phyloP scores from a whole-genome alignment of 768 basidiomycete species.

The Lactarius evosmus region DNA sequence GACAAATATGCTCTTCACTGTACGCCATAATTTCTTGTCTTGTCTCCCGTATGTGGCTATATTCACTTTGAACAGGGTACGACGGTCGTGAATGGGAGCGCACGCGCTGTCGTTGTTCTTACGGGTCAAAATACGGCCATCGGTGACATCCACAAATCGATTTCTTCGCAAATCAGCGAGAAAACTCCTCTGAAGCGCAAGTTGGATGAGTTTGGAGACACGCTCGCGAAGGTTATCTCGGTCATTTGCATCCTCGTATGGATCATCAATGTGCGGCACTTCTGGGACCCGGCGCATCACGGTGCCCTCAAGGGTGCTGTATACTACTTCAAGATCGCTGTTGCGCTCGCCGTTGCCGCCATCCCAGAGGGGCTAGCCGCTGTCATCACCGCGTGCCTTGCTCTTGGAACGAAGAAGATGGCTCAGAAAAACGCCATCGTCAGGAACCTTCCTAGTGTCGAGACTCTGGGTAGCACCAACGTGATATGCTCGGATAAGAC shows the following conservation, averaged over 20 bases:
- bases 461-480: conserved; percentile 96
- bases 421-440: conserved; percentile 99
- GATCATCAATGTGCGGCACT: conserved; percentile 95
- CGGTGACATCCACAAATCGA: conserved; percentile 96
- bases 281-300: conserved; percentile 92
- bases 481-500: conserved; percentile 99
- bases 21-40: conserved; percentile 36
- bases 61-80: conserved; percentile 60
- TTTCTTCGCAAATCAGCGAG: conserved; percentile 86
- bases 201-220: conserved; percentile 97
- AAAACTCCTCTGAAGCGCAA: conserved; percentile 98
- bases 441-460: conserved; percentile 91
- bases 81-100: conserved; percentile 91
- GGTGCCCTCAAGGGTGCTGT: conserved; percentile 90
- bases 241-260: conserved; percentile 97
- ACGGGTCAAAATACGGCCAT: conserved; percentile 90
- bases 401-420: conserved; percentile 98
- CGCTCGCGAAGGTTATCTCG: conserved; percentile 95
- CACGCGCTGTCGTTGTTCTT: conserved; percentile 80
- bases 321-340: conserved; percentile 99
- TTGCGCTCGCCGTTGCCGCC: conserved; percentile 96
- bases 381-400: conserved; percentile 95
- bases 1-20: conserved; percentile 94
- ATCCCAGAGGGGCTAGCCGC: conserved; percentile 99
- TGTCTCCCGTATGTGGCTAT: not conserved